Evolutionary conservation across 1,284 basidiomycete species (phyloP), one percentile per base, ranked within the genome.

Genomic region (Earliella scabrosa): DNA sequence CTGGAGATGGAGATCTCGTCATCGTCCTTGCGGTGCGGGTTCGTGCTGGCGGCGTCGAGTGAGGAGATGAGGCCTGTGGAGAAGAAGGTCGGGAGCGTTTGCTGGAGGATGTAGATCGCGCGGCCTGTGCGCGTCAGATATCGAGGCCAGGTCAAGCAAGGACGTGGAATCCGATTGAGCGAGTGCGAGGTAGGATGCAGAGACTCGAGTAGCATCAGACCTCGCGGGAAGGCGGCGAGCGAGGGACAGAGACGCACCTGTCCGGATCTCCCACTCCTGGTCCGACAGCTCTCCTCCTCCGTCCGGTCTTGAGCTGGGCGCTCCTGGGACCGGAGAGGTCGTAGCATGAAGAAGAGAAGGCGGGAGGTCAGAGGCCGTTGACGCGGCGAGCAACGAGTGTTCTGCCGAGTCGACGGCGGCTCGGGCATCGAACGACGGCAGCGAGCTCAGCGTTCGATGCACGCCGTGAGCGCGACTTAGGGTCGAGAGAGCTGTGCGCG

Each of bases 31-130:
- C 29, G 52, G 18, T 53, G 38, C 26, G 53, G 47, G 21, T 60
- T 50, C 20, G 39, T 43, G 16, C 26, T 36, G 5, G 67, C 57
- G 16, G 75, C 77, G 66, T 86, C 82, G 16, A 86, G 69, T 6
- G 76, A 79, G 9, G 83, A 80, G 16, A 88, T 74, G 3, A 92
- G 81, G 1, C 90, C 90, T 5, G 76, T 76, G 13, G 76, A 68
- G 67, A 92, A 92, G 71, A 92, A 92, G n/a, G 79, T 76, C 0
- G 88, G 88, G 2, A 92, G 77, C 0, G 90, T 90, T 58, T 82
- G 75, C 63, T 82, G 82, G 2, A 92, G 75, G 39, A 89, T 75
- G 66, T 84, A 82, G 49, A 89, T 86, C 2, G 86, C 88, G 34
- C 88, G 82, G 45, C 88, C 89, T 92, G 60, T 10, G 32, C 21